Conservation (phyloP, 2,329 filamentous ascomycete genomes). For the Gaeumannomyces sp. region DNA sequence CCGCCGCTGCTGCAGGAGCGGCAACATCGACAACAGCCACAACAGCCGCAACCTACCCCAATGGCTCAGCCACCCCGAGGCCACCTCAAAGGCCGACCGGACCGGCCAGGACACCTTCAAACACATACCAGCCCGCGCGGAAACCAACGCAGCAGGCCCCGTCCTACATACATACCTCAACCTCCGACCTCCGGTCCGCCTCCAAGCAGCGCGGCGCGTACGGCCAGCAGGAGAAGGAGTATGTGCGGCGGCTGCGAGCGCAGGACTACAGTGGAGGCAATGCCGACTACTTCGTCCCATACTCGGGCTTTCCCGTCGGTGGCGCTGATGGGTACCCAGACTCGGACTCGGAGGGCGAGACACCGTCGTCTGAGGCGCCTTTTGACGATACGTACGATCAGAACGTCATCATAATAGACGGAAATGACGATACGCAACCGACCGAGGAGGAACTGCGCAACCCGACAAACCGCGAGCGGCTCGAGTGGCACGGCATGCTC, state of each 20-base stretch:
- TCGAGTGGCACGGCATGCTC: constrained; percentile 98
- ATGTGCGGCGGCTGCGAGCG: constrained; percentile 84
- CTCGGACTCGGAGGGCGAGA: constrained; percentile 86
- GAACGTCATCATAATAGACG: constrained; percentile 87
- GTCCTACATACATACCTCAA: constrained; percentile 34
- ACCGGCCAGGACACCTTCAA: constrained; percentile 68
- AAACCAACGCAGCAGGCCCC: constrained; percentile 37
- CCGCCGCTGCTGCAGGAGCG: constrained; percentile 7
- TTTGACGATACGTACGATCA: constrained; percentile 86
- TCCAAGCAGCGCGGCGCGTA: constrained; percentile 44
- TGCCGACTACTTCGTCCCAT: constrained; percentile 66
- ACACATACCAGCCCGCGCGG: constrained; percentile 66
- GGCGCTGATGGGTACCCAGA: constrained; percentile 59
- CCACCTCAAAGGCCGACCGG: constrained; percentile 57
- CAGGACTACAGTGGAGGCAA: constrained; percentile 45
- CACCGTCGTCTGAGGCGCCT: constrained; percentile 74
- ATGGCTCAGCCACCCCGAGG: constrained; percentile 30
- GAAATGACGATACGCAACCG: constrained; percentile 81
- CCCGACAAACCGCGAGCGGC: constrained; percentile 76
- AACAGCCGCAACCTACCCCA: constrained; percentile 24
- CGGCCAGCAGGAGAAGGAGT: constrained; percentile 78
- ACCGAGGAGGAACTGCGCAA: constrained; percentile 86
- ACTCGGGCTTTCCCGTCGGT: constrained; percentile 41
- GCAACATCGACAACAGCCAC: constrained; percentile 15
- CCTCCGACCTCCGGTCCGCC: constrained; percentile 37